Conservation (phyloP, 1,139 yeast genomes). For the Suhomyces guaymorum region DNA sequence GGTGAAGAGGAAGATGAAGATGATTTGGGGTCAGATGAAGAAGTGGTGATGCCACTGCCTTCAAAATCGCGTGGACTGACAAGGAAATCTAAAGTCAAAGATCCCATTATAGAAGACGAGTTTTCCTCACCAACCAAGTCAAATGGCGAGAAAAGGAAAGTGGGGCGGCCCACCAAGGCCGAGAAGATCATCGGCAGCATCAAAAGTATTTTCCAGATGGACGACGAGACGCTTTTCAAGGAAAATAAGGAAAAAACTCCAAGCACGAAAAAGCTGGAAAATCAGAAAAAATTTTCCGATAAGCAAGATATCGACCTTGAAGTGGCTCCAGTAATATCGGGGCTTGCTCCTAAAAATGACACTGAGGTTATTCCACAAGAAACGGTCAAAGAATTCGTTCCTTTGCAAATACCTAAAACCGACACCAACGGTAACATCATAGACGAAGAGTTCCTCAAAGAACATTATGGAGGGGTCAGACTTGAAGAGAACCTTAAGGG, state of each 20-base stretch:
- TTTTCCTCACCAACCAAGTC: neutral
- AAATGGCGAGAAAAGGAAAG: slow-evolving; percentile 17
- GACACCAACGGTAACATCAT: slow-evolving; percentile 33
- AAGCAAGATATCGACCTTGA: neutral
- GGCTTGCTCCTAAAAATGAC: slow-evolving; percentile 20
- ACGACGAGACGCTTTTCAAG: slow-evolving; percentile 28
- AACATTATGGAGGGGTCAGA: slow-evolving; percentile 32
- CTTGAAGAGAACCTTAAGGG: slow-evolving; percentile 27
- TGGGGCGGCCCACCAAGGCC: slow-evolving; percentile 41
- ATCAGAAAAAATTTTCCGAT: no score
- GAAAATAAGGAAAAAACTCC: slow-evolving; percentile 16
- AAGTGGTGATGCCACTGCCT: slow-evolving; percentile 6
- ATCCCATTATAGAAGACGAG: no score
- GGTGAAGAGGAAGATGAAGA: slow-evolving; percentile 11
- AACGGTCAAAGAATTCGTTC: slow-evolving; percentile 23
- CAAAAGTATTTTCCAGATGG: slow-evolving; percentile 39
- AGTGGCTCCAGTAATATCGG: slow-evolving; percentile 32
- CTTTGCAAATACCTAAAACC: slow-evolving; percentile 40
- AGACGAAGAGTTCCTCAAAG: slow-evolving; percentile 32
- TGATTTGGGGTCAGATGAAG: slow-evolving; percentile 9
- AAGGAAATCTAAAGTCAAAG: no score
- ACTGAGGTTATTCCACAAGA: slow-evolving; percentile 7
- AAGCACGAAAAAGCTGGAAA: slow-evolving; percentile 1
- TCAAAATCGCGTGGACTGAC: slow-evolving; percentile 1
- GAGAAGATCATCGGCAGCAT: slow-evolving; percentile 33